Evolutionary conservation across 106 monocot genomes (phyloP).

Genomic region (Phalaenopsis equestris): DNA sequence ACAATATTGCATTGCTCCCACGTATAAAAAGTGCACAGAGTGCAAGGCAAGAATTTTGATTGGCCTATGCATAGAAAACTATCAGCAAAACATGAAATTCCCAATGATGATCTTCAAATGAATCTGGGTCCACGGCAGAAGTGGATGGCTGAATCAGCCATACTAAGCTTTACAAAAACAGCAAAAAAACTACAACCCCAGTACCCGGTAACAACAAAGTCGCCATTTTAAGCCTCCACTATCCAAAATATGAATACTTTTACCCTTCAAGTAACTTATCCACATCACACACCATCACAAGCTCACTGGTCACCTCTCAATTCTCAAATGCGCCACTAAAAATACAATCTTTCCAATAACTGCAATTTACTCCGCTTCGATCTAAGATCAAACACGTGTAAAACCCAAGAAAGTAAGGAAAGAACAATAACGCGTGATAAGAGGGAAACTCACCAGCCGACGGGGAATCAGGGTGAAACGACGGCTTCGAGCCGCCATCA

Average conservation of each 20-base stretch:
- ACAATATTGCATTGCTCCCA: neutral
- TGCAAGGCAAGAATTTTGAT: neutral
- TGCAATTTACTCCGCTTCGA: neutral
- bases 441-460: neutral
- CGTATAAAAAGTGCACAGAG: neutral
- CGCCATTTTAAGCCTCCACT: neutral
- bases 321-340: neutral
- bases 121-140: neutral
- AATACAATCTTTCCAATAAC: neutral
- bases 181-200: neutral
- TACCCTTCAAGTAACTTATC: neutral
- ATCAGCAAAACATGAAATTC: neutral
- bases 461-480: neutral
- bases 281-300: neutral
- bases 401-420: neutral
- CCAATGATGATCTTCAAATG: neutral
- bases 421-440: neutral
- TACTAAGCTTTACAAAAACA: neutral
- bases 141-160: neutral
- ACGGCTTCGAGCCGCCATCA: neutral
- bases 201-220: neutral
- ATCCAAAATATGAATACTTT: neutral
- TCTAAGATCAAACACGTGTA: neutral
- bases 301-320: neutral
- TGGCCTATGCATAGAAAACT: neutral